A percentile compares a stretch with the other conserved stretches of the same genome.
Conservation (phyloP, 495 filamentous ascomycete species). For the Sabuloglossum arenarium region DNA sequence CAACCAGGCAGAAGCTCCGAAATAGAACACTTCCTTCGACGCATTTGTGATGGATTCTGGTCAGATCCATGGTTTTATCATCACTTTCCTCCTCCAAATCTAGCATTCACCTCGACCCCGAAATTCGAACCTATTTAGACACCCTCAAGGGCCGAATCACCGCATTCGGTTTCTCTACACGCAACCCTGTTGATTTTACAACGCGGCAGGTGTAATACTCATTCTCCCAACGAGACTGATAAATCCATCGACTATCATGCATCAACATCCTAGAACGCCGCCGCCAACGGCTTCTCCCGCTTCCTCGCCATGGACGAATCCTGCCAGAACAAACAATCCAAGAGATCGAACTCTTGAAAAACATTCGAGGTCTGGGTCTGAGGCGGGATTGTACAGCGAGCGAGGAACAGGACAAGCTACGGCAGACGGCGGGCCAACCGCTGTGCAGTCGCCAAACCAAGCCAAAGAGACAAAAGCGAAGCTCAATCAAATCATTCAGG, state of each 20-base stretch:
- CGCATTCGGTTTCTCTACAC: neutral
- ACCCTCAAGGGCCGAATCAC: neutral
- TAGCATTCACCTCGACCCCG: neutral
- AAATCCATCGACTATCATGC: slow-evolving; percentile 29
- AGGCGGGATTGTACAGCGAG: slow-evolving; percentile 19
- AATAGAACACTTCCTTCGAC: neutral
- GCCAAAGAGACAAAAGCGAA: slow-evolving; percentile 44
- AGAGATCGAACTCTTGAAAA: slow-evolving; percentile 35
- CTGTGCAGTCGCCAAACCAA: slow-evolving; percentile 17
- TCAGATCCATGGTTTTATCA: neutral
- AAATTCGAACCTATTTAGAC: neutral
- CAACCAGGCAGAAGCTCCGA: neutral
- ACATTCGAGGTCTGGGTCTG: slow-evolving; percentile 12
- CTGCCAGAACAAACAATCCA: slow-evolving; percentile 46
- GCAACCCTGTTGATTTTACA: neutral
- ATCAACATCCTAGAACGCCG: slow-evolving; percentile 62
- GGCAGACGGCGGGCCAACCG: slow-evolving; percentile 23
- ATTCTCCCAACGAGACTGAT: neutral
- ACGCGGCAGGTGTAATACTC: neutral
- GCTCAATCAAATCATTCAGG: slow-evolving; percentile 79
- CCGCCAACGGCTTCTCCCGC: slow-evolving; percentile 42
- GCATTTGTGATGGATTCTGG: slow-evolving; percentile 1
- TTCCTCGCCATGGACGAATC: slow-evolving; percentile 41
- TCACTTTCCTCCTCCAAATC: neutral
- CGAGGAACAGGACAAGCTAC: slow-evolving; percentile 18